A percentile compares a stretch with the other conserved stretches of the same genome.
These are phyloP conservation scores for Sporothrix variecibatus DNA, from an alignment of 2,329 filamentous ascomycete genomes.

Conservation along the genomic window DNA sequence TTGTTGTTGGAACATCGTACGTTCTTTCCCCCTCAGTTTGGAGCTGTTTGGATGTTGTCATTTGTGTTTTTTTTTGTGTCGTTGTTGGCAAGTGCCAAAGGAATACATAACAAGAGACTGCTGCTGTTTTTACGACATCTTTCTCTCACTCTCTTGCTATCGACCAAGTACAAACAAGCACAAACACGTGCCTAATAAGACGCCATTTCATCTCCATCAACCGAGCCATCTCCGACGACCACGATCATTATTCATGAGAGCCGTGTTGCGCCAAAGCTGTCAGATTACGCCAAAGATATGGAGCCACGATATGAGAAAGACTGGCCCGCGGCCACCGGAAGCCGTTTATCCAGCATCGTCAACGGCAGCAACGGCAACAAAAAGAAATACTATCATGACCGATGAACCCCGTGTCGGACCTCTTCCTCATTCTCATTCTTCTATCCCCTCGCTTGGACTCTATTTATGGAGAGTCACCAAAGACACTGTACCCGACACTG, in stretches of 20 bases:
- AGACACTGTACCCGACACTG: not conserved
- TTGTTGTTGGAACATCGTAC: not conserved
- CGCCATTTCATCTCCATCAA: not conserved
- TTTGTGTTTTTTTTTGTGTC: not conserved
- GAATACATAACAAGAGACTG: not conserved
- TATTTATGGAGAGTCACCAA: not conserved
- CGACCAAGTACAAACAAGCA: not conserved
- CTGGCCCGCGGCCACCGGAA: not conserved
- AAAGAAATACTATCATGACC: not conserved
- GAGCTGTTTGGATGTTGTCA: not conserved
- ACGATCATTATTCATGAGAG: not conserved
- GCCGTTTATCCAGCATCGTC: not conserved
- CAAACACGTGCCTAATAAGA: not conserved
- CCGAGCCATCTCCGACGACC: not conserved
- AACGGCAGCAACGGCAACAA: not conserved
- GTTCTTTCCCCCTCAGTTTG: not conserved
- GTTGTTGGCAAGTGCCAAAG: not conserved
- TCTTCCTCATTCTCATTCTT: not conserved
- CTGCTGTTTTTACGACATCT: not conserved
- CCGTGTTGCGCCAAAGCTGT: not conserved
- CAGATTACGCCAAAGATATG: not conserved
- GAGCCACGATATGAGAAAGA: not conserved
- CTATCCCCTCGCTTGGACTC: not conserved
- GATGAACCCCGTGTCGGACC: not conserved
- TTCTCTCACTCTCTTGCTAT: no score